These are phyloP conservation scores for Aspergillus haitiensis DNA, from an alignment of 495 filamentous ascomycete species.

Conservation along the genomic window DNA sequence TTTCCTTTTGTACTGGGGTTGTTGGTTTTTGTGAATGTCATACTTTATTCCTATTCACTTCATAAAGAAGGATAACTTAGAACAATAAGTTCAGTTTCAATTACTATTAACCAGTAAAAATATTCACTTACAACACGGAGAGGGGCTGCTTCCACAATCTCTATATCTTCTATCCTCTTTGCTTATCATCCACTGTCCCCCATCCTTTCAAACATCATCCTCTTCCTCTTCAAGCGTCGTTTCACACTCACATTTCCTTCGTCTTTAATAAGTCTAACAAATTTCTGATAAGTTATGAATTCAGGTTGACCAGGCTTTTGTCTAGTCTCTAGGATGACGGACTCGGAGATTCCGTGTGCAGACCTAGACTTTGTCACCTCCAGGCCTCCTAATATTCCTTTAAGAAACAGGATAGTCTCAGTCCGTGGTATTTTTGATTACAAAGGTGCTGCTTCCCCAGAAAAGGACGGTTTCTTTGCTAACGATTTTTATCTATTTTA, in stretches of 20 bases:
- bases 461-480: conserved; percentile 24
- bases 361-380: conserved; percentile 14
- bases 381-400: conserved; percentile 21
- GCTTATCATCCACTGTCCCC: background rate
- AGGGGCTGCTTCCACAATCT: background rate
- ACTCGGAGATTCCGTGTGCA: background rate
- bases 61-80: background rate
- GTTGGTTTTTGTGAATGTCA: background rate
- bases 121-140: background rate
- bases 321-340: background rate
- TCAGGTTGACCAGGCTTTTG: background rate
- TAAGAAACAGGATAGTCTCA: conserved; percentile 19
- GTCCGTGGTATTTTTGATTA: conserved; percentile 23
- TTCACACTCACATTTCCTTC: background rate
- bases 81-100: background rate
- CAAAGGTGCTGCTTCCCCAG: conserved; percentile 4
- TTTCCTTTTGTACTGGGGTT: background rate
- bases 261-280: background rate
- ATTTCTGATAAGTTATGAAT: background rate
- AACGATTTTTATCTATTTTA: conserved; percentile 29
- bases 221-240: background rate
- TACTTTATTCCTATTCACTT: background rate
- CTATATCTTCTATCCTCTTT: background rate
- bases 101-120: background rate
- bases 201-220: background rate